Evolutionary conservation across 768 basidiomycete genomes (phyloP).

Genomic region (Mycena pura): DNA sequence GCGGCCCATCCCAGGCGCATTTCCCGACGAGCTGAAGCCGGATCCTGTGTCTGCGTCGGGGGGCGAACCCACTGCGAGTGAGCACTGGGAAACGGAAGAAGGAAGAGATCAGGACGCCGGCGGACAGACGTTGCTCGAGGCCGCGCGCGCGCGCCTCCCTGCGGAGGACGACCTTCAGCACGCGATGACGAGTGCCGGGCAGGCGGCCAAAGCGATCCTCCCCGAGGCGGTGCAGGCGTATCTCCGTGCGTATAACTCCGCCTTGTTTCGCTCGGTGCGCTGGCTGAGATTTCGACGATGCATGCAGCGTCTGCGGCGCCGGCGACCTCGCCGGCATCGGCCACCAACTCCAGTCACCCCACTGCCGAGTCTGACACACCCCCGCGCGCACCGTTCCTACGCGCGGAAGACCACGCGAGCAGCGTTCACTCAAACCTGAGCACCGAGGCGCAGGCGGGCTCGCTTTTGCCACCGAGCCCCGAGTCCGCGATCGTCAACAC

Average conservation of each 20-base stretch:
- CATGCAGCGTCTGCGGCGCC: too few relatives aligned
- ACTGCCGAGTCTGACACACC: background rate
- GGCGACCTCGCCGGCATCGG: too few relatives aligned
- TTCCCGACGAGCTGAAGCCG: background rate
- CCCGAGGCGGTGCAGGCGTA: slow-evolving; percentile 4
- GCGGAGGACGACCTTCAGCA: slow-evolving; percentile 15
- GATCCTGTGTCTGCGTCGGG: too few relatives aligned
- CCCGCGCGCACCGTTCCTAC: background rate
- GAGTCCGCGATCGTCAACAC: too few relatives aligned
- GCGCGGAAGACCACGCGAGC: background rate
- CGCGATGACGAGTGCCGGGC: slow-evolving; percentile 13
- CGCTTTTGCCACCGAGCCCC: too few relatives aligned
- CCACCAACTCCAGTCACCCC: too few relatives aligned
- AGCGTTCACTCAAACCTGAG: slow-evolving; percentile 1
- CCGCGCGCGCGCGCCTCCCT: background rate
- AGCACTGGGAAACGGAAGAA: too few relatives aligned
- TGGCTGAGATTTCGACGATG: too few relatives aligned
- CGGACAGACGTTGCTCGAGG: background rate
- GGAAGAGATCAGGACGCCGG: background rate
- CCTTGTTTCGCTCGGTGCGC: too few relatives aligned
- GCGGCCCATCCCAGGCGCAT: background rate
- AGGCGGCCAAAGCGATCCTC: slow-evolving; percentile 11
- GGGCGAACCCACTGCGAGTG: too few relatives aligned
- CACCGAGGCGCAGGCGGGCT: slow-evolving; percentile 17
- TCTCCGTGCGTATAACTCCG: slow-evolving; percentile 18